Base-by-base conservation (phyloP, 2,329 filamentous ascomycete genomes). In the Talaromyces sp. region DNA sequence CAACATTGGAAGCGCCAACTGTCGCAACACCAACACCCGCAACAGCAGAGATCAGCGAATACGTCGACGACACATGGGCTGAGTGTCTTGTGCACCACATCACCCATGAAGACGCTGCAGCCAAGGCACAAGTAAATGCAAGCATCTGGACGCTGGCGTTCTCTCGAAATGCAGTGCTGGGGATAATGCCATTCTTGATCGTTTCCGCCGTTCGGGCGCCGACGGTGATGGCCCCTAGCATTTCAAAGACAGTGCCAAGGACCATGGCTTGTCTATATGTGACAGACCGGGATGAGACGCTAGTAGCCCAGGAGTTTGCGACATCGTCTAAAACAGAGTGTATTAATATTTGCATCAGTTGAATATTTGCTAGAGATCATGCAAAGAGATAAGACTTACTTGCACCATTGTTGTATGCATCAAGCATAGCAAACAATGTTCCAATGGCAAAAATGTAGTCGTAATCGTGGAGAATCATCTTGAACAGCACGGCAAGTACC, bases 221-320 rank as follows among this genome's bases (percentile, higher is more conserved):
- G 77, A 90, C 89, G 2, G 86, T 80, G 69, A 91, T 81, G 65
- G 60, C 60, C 29, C 60, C 60, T 19, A 62, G 56, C 56, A 62
- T 58, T 55, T 62, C 60, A 21, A 62, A 58, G 26, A 62, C 46
- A 9, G 60, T 62, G 10, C 56, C 60, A 10, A 62, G 56, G 17
- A 58, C 46, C 60, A 62, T 62, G 24, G 60, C 60, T 19, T 62
- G 60, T 54, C 60, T 38, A 52, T 58, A 59, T 32, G 52, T 56
- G 19, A 62, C 24, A 13, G 89, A 92, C 58, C 89, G 80, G n/a
- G 89, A 92, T 21, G 89, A 92, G 62, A 93, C 89, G 69, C 85
- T 88, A 67, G 90, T 93, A 8, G 89, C 89, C 87, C 89, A 93
- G 56, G 89, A 80, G 77, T 93, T 93, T 70, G 90, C 89, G 60